Base-by-base conservation (phyloP, 805 yeast genomes). In the Wickerhamiella galacta region DNA sequence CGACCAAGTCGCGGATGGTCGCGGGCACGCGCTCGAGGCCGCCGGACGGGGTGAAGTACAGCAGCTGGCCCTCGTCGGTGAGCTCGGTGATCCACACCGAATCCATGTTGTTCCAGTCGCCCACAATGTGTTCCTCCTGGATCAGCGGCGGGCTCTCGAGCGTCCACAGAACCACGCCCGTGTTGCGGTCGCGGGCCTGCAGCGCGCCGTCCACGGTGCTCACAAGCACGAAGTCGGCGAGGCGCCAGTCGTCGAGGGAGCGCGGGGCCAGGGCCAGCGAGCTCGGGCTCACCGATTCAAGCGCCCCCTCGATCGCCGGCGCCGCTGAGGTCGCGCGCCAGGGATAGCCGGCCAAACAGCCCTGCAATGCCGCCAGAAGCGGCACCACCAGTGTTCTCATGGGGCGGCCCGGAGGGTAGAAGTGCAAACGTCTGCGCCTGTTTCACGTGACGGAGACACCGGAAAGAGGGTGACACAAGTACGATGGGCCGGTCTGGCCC, bases 181-280 rank as follows among this genome's bases (percentile, higher is more conserved):
- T 70, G 31, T 68, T 60, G 39, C 95, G 60, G 41, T 75, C 72
- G 7, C 83, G 54, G 0, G 90, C 94, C 49, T 82, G 90, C 7
- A 85, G 52, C 19, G 78, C 74, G 1, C 95, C 96, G 47, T 87
- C 94, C 2, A 83, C 66, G 46, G 85, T 93, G 9, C 85, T 70
- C 0, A 80, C 71, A 4, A 83, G 53, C 2, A 85, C 50, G 7
- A 77, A 45, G 41, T 75, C 70, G 0, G 79, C 57, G 5, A 76
- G 54, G 18, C 47, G 46, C 61, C 68, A 70, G 39, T 68, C 70
- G 12, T 45, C 44, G 11, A 70, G 48, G 15, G 48, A 24, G 15
- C 26, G 26, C 26, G 22, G 22, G 22, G 9, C 7, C 22, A 10
- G 22, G 10, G 22, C n/a, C n/a, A n/a, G n/a, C n/a, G n/a, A n/a